A percentile compares a stretch with the other conserved stretches of the same genome.
phyloP scores from a whole-genome alignment of 2,329 filamentous ascomycete species.

The Monosporascus sp. region DNA sequence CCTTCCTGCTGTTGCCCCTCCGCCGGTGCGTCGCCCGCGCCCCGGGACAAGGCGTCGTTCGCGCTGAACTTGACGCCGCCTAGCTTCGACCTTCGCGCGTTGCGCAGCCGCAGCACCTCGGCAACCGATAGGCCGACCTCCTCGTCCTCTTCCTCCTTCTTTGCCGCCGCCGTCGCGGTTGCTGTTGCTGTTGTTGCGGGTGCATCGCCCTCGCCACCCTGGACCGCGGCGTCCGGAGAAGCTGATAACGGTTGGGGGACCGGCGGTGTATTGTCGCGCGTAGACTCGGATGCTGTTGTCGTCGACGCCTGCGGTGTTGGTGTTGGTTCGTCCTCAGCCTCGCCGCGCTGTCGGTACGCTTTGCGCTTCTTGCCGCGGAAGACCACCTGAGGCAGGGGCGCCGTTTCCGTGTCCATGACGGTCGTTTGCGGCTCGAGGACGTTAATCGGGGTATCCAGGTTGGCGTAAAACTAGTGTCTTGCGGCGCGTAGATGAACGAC shows the following conservation, averaged over 20 bases:
- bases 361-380: conserved; percentile 60
- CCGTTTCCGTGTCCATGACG: conserved; percentile 16
- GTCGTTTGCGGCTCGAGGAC: background rate
- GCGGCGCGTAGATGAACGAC: too few relatives aligned
- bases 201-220: background rate
- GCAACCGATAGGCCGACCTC: conserved; percentile 39
- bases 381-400: conserved; percentile 31
- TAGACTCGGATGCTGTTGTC: conserved; percentile 2
- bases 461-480: too few relatives aligned
- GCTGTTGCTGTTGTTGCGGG: conserved; percentile 6
- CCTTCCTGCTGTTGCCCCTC: background rate
- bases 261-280: background rate
- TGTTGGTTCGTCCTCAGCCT: conserved; percentile 21
- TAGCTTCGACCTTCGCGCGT: conserved; percentile 41
- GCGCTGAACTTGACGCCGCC: conserved; percentile 53
- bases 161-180: conserved; percentile 7
- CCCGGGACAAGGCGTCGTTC: conserved; percentile 12
- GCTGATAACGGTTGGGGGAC: background rate
- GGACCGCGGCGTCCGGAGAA: background rate
- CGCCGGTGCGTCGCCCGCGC: conserved; percentile 13
- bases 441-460: background rate
- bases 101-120: conserved; percentile 48
- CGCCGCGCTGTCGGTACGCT: conserved; percentile 46
- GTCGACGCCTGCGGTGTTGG: conserved; percentile 2
- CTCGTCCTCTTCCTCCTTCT: conserved; percentile 16